Conservation (phyloP, 2,329 filamentous ascomycete genomes). For the Nigrospora sphaerica region DNA sequence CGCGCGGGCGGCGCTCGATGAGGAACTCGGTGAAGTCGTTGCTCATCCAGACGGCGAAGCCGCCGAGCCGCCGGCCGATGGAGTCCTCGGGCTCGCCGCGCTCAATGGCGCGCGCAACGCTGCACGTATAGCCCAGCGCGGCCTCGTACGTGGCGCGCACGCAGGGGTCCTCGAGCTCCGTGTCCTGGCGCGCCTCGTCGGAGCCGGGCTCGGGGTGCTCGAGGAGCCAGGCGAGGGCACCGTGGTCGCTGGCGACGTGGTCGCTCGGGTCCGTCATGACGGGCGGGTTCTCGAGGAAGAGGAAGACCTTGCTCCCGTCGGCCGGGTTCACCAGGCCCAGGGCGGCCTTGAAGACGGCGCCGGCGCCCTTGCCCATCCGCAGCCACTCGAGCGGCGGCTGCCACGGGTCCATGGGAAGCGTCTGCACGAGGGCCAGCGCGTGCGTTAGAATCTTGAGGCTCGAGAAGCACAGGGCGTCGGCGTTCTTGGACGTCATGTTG, state of each 20-base stretch:
- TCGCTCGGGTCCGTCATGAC: conserved; percentile 19
- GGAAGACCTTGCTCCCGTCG: conserved; percentile 14
- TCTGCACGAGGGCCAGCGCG: conserved; percentile 29
- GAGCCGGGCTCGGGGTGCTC: conserved; percentile 19
- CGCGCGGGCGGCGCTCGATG: conserved; percentile 25
- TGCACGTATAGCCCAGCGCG: conserved; percentile 26
- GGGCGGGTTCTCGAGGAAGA: conserved; percentile 20
- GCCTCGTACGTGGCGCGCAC: conserved; percentile 20
- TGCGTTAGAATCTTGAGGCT: conserved; percentile 27
- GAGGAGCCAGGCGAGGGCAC: conserved; percentile 24
- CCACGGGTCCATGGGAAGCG: conserved; percentile 25
- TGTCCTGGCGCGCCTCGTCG: conserved; percentile 12
- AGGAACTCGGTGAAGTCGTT: conserved; percentile 24
- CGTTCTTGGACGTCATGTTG: conserved; percentile 18
- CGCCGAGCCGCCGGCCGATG: conserved; percentile 25
- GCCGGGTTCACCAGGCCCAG: conserved; percentile 9
- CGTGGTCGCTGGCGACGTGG: conserved; percentile 21
- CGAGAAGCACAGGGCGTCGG: conserved; percentile 27
- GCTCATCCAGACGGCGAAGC: conserved; percentile 26
- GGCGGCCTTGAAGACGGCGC: conserved; percentile 22
- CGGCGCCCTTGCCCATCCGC: conserved; percentile 26
- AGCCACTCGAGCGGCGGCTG: conserved; percentile 30
- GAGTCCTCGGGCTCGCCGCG: conserved; percentile 19
- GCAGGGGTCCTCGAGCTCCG: conserved; percentile 21
- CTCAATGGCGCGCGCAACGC: conserved; percentile 19